Base-by-base conservation (phyloP, 2,329 filamentous ascomycete species). In the Botrytis elliptica region DNA sequence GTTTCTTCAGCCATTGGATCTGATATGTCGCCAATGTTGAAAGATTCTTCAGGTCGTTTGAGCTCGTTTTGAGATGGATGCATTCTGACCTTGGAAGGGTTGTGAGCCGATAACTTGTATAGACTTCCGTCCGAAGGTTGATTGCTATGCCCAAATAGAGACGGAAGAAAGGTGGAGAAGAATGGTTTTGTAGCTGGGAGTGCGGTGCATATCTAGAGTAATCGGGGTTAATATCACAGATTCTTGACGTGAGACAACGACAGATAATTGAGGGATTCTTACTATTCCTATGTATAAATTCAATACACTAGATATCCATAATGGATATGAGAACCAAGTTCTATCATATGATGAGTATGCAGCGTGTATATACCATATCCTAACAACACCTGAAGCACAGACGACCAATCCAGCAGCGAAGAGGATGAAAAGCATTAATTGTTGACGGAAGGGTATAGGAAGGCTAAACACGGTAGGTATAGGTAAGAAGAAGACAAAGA, bases 401-500 rank as follows among this genome's bases (percentile, higher is more conserved):
- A 86, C 85, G 33, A 87, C 68, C 9, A 84, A 80, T 40, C 87
- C 87, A 29, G 85, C 80, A 29, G 83, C 84, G 69, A 89, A 87
- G 20, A 88, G 83, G 12, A 83, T 77, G 1, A 82, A 81, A 5
- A 88, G 80, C 6, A 84, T 83, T 29, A 84, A 74, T 70, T 84
- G 85, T 74, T 88, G 86, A 66, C 83, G 84, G 22, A 77, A 75
- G 1, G 86, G 84, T 71, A 88, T 81, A 68, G 85, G 82, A 4
- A 87, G 79, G 36, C 80, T 79, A 73, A 84, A 79, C 3, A 87
- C 82, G 4, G 84, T 84, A 25, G 82, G 82, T 67, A 88, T 84
- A 0, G 87, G 87, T 5, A 89, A 79, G 0, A 85, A 78, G 63
- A 87, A 86, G 49, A 87, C 84, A 29, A 86, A 78, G 60, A 90